Base-by-base conservation (phyloP, 1,284 basidiomycete genomes). In the Fomitopsis schrenkii region DNA sequence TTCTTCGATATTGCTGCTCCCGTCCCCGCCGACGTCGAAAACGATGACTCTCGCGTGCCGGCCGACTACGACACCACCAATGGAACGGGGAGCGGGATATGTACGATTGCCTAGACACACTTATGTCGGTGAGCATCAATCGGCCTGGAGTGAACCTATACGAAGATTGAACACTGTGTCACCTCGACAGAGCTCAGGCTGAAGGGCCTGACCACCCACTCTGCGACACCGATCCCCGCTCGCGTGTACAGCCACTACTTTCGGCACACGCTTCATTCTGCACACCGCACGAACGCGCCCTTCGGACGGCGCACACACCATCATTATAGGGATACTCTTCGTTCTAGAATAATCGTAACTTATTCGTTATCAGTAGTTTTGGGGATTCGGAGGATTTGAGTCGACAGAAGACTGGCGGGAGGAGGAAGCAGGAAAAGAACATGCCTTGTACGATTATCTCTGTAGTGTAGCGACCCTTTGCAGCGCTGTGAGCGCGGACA, bases 1-100 rank as follows among this genome's bases (percentile, higher is more conserved):
- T 57, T 56, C 55, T 44, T 57, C 56, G 45, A 44, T n/a, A 44
- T 57, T 41, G 56, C 56, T 57, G 26, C 56, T 15, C 56, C 56
- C 44, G 44, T 57, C 56, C 56, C 56, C 33, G 42, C 56, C 56
- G 56, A 36, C 14, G 26, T 45, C 45, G 56, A 57, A 42, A 35
- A 17, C 41, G 55, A 57, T 14, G 35, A 22, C n/a, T 19, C 42
- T 19, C 56, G 35, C 14, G 40, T 57, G 3, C 56, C 33, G 19
- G 56, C 35, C 42, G 35, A 57, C 56, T 44, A 57, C 33, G 56
- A 57, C 35, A 54, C 52, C 35, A 17, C 52, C 17, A 54, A 38
- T 17, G 52, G 52, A 3, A 54, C 19, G 5, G 52, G 35, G 4
- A 40, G 52, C n/a, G 52, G 52, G 12, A 38, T 35, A 22, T 54